A percentile compares a stretch with the other conserved stretches of the same genome.
These are phyloP conservation scores for Arbutus unedo DNA, from an alignment of 148 eudicot genomes.

Conservation along the genomic window DNA sequence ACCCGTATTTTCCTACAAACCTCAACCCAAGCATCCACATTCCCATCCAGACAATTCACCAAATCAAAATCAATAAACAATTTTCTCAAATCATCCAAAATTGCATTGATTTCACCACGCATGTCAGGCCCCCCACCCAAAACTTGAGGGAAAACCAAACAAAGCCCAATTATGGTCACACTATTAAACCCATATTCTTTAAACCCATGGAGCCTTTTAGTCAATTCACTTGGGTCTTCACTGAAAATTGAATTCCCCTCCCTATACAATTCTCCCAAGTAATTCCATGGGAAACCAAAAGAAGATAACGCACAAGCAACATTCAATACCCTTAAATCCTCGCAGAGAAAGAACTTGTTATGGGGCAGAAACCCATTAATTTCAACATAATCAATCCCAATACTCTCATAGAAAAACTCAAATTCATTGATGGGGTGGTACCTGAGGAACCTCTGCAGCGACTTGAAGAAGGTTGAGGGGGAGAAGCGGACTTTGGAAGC, in stretches of 20 bases:
- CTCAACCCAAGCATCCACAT: conserved; percentile 48
- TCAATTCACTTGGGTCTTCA: conserved; percentile 27
- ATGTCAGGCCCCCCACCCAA: conserved; percentile 28
- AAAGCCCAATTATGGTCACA: conserved; percentile 45
- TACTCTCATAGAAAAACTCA: conserved; percentile 72
- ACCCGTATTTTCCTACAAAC: conserved; percentile 49
- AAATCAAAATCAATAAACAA: conserved; percentile 52
- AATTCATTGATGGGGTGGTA: conserved; percentile 74
- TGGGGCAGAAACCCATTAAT: conserved; percentile 37
- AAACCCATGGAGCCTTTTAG: conserved; percentile 34
- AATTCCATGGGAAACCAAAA: conserved; percentile 80
- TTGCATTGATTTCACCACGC: conserved; percentile 28
- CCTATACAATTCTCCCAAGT: conserved; percentile 53
- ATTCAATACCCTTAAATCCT: conserved; percentile 42
- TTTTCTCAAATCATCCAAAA: conserved; percentile 52
- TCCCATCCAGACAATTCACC: conserved; percentile 26
- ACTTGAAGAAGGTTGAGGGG: conserved; percentile 26
- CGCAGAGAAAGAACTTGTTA: conserved; percentile 40
- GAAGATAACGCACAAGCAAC: conserved; percentile 54
- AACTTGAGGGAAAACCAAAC: conserved; percentile 60
- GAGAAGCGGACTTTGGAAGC: conserved; percentile 42
- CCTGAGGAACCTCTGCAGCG: conserved; percentile 51
- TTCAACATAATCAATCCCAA: conserved; percentile 54
- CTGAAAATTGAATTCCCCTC: conserved; percentile 50
- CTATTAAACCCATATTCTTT: conserved; percentile 45